Evolutionary conservation across 768 basidiomycete genomes (phyloP).

Genomic region (Neoboletus magnificus): DNA sequence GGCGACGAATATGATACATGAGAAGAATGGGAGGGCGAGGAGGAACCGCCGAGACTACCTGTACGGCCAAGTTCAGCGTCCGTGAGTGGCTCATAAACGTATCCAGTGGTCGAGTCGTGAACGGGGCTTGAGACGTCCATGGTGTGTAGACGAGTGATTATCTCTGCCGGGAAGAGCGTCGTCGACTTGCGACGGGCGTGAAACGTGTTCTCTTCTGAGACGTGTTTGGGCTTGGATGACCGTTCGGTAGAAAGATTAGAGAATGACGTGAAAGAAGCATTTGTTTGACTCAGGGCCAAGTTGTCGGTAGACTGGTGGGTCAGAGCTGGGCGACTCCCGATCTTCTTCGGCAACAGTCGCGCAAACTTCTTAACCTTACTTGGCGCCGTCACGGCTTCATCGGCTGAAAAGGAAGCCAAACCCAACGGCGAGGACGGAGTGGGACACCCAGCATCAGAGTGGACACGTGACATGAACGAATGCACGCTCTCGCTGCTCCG

Average conservation of each 20-base stretch:
- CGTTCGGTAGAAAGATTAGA: constrained; percentile 23
- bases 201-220: constrained; percentile 32
- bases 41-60: constrained; percentile 2
- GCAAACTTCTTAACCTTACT: constrained; percentile 28
- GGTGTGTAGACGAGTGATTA: constrained; percentile 27
- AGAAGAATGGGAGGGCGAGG: constrained; percentile 16
- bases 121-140: constrained; percentile 30
- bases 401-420: constrained; percentile 24
- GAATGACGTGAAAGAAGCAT: constrained; percentile 27
- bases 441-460: constrained; percentile 17
- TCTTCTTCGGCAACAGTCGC: constrained; percentile 32
- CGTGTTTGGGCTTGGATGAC: constrained; percentile 21
- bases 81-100: constrained; percentile 28
- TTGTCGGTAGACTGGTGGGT: constrained; percentile 29
- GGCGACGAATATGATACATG: constrained; percentile 10
- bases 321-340: constrained; percentile 27
- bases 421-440: constrained; percentile 28
- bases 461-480: constrained; percentile 20
- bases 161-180: constrained; percentile 30
- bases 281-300: constrained; percentile 21
- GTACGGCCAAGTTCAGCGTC: constrained; percentile 27
- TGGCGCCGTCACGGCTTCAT: constrained; percentile 16
- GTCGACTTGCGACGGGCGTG: constrained; percentile 36
- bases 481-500: constrained; percentile 29
- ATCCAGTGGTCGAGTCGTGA: constrained; percentile 20